Base-by-base conservation (phyloP, 139 green algal species). In the Gonium pectorale region DNA sequence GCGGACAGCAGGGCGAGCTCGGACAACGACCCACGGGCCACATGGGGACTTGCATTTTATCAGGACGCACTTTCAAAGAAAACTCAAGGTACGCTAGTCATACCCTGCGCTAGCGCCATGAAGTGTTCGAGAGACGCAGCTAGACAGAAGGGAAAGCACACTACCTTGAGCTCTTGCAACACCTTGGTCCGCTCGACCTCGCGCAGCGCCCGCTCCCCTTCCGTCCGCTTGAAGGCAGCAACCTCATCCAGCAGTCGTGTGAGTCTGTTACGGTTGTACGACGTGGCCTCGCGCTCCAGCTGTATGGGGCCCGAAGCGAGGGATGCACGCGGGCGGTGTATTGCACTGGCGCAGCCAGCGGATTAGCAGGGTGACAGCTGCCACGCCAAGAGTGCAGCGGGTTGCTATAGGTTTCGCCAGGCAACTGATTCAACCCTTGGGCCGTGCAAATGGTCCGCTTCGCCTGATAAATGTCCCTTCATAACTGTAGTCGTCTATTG, bases 161-260 rank as follows among this genome's bases (percentile, higher is more conserved):
- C 3, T n/a, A 82, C 78, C 78, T 75, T 84, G 63, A 84, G 63
- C 33, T 84, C 78, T 21, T 66, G 63, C 63, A 84, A 27, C 78
- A 84, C 29, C 62, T 46, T 51, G 31, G 62, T 5, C 22, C 78
- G 78, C 63, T 84, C 78, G 22, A 44, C 62, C 43, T 74, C 78
- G 3, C 78, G 78, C 46, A 66, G 9, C 44, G 38, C 21, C 62
- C 78, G 78, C 78, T 84, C 78, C 21, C 62, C 78, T 31, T 75
- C 62, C 4, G 24, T 51, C 29, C 78, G 78, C 44, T 33, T 72
- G 43, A 52, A 75, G 5, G 44, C 1, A 7, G 44, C 31, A 9
- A 84, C 63, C 78, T 84, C 22, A 33, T 84, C 78, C 60, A 84
- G 33, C 62, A 84, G 62, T 21, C 78, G 78, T 5, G 43, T 75